Evolutionary conservation across 75 land plant species (phyloP), one percentile per base, ranked within the genome.

Genomic region (Selaginella tamariscina): DNA sequence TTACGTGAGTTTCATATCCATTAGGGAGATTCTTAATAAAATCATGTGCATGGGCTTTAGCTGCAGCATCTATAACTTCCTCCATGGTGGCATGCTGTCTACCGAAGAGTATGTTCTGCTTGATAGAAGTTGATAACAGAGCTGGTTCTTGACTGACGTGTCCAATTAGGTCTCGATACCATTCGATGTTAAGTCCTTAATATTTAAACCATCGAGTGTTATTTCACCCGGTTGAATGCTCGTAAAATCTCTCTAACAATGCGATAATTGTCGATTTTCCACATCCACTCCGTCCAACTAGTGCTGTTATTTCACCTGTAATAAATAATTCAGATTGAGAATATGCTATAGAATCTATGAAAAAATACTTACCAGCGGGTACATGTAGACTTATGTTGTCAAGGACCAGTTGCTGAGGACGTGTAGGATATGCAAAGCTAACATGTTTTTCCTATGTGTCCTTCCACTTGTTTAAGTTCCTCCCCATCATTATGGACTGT

Each of bases 1-100:
- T 26, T 5, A 91, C 96, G 70, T 77, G 81, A 13, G 96, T 91
- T 22, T 83, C 73, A 74, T 88, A 91, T 33, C 88, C 96, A 30
- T 85, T 77, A 0, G 96, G 96, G 0, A 90, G 84, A 28, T 68
- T 60, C 28, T 79, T 81, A 59, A 87, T 87, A 84, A 90, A 90
- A 32, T 67, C 74, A 56, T 87, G 88, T 0, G 96, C 96, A 76
- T 90, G 83, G 0, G 96, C 88, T 1, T 77, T 73, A 70, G 79
- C 82, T 1, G 95, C 87, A 31, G 91, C 91, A 56, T 81, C 88
- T 0, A 68, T 54, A 24, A 71, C 59, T 0, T 77, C 79, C 24
- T 29, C 70, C 73, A 69, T 31, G 29, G 74, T 44, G 54, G 80
- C 76, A 26, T 2, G 55, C 56, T 80, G 78, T 8, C 9, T 59